phyloP scores from a whole-genome alignment of 495 filamentous ascomycete species.

The Neurospora sp. region DNA sequence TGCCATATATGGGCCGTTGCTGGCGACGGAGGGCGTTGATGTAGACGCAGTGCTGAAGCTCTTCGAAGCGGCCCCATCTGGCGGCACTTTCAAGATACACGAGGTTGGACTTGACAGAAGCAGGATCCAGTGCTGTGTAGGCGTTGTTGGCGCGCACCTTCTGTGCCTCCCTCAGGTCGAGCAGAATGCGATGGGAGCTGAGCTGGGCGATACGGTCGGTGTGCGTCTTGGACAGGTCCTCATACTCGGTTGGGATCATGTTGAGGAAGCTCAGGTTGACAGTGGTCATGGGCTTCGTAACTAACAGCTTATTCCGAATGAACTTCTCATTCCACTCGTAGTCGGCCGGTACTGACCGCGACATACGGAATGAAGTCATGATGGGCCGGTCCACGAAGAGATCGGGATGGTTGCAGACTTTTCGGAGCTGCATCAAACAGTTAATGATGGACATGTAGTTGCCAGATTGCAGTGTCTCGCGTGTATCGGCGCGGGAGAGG shows the following conservation, averaged over 20 bases:
- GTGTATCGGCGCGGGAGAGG: slow-evolving; percentile 84
- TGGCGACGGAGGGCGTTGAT: slow-evolving; percentile 74
- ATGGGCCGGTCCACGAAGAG: slow-evolving; percentile 97
- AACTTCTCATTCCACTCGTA: slow-evolving; percentile 69
- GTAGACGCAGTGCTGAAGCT: slow-evolving; percentile 69
- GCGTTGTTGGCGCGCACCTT: slow-evolving; percentile 49
- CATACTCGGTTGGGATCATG: slow-evolving; percentile 63
- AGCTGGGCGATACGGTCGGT: slow-evolving; percentile 53
- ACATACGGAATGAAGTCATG: slow-evolving; percentile 92
- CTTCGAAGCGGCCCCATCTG: slow-evolving; percentile 62
- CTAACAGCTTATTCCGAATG: slow-evolving; percentile 56
- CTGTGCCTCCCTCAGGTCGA: slow-evolving; percentile 53
- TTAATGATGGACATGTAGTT: slow-evolving; percentile 98
- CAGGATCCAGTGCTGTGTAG: slow-evolving; percentile 48
- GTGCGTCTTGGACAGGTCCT: slow-evolving; percentile 50
- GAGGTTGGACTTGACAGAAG: slow-evolving; percentile 56
- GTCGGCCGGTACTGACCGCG: slow-evolving; percentile 65
- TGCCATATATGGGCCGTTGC: slow-evolving; percentile 71
- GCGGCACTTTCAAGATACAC: slow-evolving; percentile 62
- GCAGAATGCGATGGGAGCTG: slow-evolving; percentile 52
- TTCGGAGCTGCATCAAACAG: slow-evolving; percentile 93
- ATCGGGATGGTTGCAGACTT: slow-evolving; percentile 98
- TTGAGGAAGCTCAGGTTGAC: slow-evolving; percentile 74
- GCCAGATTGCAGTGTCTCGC: slow-evolving; percentile 79
- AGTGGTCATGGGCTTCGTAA: slow-evolving; percentile 51